Conservation (phyloP, 495 filamentous ascomycete species). For the Chaetomium tenue region DNA sequence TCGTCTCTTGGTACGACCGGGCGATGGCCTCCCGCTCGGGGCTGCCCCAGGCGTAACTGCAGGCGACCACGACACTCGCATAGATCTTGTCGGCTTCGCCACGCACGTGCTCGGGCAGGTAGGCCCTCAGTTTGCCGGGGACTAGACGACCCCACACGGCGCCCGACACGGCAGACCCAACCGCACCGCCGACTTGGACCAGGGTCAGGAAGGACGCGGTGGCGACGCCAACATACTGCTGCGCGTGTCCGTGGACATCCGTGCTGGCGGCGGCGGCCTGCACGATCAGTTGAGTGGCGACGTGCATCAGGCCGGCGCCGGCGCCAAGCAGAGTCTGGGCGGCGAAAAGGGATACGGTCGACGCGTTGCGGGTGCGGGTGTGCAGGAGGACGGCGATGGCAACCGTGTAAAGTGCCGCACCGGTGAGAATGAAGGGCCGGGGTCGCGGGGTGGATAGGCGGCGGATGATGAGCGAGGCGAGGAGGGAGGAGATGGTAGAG, state of each 20-base stretch:
- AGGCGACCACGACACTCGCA: constrained; percentile 49
- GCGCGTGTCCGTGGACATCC: not conserved
- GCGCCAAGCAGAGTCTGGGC: constrained; percentile 71
- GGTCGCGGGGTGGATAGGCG: constrained; percentile 39
- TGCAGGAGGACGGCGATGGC: constrained; percentile 64
- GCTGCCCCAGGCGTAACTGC: constrained; percentile 50
- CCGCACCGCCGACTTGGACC: constrained; percentile 58
- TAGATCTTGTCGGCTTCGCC: constrained; percentile 51
- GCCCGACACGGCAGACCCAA: constrained; percentile 58
- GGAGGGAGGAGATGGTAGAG: constrained; percentile 51
- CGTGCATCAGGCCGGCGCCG: constrained; percentile 55
- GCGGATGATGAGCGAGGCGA: constrained; percentile 56
- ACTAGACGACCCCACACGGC: constrained; percentile 64
- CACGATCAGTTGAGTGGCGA: constrained; percentile 60
- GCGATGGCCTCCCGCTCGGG: constrained; percentile 52
- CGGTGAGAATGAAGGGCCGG: constrained; percentile 45
- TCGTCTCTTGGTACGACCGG: constrained; percentile 52
- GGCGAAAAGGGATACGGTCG: constrained; percentile 60
- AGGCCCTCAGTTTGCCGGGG: constrained; percentile 45
- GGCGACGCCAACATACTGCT: constrained; percentile 57
- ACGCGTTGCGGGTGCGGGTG: constrained; percentile 55
- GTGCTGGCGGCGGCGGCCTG: constrained; percentile 43
- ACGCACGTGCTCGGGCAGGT: constrained; percentile 55
- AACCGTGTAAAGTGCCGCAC: constrained; percentile 56
- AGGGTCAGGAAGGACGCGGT: constrained; percentile 60